Base-by-base conservation (phyloP, 805 yeast species). In the Saturnispora gosingensis region DNA sequence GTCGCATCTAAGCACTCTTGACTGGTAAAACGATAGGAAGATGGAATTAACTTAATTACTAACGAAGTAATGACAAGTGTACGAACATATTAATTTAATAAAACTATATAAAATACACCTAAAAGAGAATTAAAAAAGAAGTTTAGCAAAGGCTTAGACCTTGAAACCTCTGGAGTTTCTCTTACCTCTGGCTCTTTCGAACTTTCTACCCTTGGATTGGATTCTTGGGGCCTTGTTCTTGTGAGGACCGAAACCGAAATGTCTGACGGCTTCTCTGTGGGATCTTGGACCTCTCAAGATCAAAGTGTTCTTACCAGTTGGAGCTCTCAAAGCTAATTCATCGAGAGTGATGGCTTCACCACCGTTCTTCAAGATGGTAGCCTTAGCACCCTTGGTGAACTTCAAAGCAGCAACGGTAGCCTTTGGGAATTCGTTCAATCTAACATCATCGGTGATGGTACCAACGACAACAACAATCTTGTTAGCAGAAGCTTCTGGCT, bases 151-250 rank as follows among this genome's bases (percentile, higher is more conserved):
- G 53, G 59, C 65, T 88, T 91, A 93, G 80, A 93, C 99, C 87
- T 93, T 93, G 99, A 93, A 93, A 82, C 96, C 99, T 85, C 95
- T 89, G 66, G 98, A 90, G 76, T 81, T 85, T 82, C 99, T 84
- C 78, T 85, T 95, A 85, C 99, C 99, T 88, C 99, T 93, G 71
- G 97, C 99, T 80, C 93, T 89, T 85, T 93, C 99, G 85, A 93
- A 93, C 82, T 93, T 93, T 85, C 98, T 93, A 76, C 99, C 99
- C 76, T 81, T 89, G 60, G 98, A 91, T 71, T 77, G 69, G 76
- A 93, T 84, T 82, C 95, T 89, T 79, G 99, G 99, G 71, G 98
- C 98, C 88, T 93, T 93, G 80, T 82, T 78, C 84, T 88, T 88
- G 95, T 93, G 99, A 72, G 99, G 99, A 81, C 99, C 99, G 76